phyloP scores from a whole-genome alignment of 2,329 filamentous ascomycete species.

The Fusarium goolgardi region DNA sequence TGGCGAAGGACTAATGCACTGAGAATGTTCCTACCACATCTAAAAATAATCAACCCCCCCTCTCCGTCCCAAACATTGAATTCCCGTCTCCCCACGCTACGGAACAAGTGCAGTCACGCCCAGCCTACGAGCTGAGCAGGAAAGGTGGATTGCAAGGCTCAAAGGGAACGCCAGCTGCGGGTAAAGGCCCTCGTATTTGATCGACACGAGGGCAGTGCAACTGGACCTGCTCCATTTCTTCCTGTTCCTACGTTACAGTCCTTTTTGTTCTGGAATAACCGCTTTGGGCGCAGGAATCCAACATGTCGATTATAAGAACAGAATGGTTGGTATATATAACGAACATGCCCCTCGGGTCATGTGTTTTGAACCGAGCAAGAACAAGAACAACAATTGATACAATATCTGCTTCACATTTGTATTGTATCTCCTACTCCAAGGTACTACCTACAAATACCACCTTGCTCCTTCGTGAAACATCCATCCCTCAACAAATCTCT shows the following conservation, averaged over 20 bases:
- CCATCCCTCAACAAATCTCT: not conserved
- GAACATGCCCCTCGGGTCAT: slow-evolving; percentile 22
- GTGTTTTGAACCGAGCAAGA: not conserved
- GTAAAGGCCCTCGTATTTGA: slow-evolving; percentile 37
- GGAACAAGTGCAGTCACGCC: slow-evolving; percentile 6
- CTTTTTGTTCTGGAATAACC: slow-evolving; percentile 14
- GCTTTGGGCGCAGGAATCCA: slow-evolving; percentile 16
- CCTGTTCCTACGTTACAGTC: slow-evolving; percentile 22
- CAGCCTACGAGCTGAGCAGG: slow-evolving; percentile 13
- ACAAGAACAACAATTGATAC: slow-evolving; percentile 19
- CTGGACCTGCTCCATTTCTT: slow-evolving; percentile 23
- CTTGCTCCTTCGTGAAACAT: not conserved
- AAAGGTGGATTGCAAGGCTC: slow-evolving; percentile 31
- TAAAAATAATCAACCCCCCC: slow-evolving; percentile 22
- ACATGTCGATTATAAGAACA: no score
- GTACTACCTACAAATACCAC: not conserved
- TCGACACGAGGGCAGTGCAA: slow-evolving; percentile 39
- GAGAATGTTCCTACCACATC: not conserved
- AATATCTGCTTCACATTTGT: slow-evolving; percentile 4
- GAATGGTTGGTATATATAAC: slow-evolving; percentile 17
- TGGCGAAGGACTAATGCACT: slow-evolving; percentile 1
- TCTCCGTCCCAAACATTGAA: slow-evolving; percentile 4
- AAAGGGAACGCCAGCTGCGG: slow-evolving; percentile 31
- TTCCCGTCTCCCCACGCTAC: slow-evolving; percentile 24
- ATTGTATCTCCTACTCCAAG: not conserved